Percentiles rank a stretch among this genome's conserved stretches.
These are phyloP conservation scores for Morella rubra DNA, from an alignment of 306 rosid genomes.

Conservation along the genomic window DNA sequence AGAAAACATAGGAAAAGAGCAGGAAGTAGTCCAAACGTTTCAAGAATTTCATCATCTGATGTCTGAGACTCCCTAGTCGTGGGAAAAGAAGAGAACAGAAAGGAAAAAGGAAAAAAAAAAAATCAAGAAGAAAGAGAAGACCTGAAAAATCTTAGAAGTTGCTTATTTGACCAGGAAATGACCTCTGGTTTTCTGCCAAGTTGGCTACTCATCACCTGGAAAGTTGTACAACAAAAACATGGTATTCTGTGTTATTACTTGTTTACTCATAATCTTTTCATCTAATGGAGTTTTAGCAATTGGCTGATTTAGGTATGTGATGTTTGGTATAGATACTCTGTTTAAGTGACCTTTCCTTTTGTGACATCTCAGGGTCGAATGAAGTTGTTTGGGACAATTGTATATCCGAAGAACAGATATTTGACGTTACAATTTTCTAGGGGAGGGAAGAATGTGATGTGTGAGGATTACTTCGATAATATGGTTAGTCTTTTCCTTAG, in stretches of 20 bases:
- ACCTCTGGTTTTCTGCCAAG: background rate
- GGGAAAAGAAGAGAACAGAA: background rate
- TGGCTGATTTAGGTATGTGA: background rate
- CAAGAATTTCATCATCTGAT: no score
- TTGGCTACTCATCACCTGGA: background rate
- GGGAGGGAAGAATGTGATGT: conserved; percentile 80
- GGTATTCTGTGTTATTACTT: background rate
- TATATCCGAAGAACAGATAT: conserved; percentile 81
- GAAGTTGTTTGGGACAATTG: conserved; percentile 91
- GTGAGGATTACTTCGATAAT: conserved; percentile 92
- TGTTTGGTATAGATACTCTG: background rate
- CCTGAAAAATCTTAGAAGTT: background rate
- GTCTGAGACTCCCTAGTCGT: background rate
- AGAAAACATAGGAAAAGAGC: background rate
- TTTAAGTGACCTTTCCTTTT: conserved; percentile 10
- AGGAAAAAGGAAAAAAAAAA: no score
- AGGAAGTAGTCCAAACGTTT: background rate
- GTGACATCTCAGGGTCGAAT: conserved; percentile 60
- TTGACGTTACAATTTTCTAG: conserved; percentile 79
- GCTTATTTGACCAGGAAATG: background rate
- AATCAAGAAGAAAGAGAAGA: background rate
- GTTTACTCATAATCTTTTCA: background rate
- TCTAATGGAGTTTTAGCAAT: background rate
- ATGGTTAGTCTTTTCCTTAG: conserved; percentile 53
- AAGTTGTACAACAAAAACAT: background rate